These are phyloP conservation scores for Candida nanaspora DNA, from an alignment of 805 yeast genomes.

Conservation along the genomic window DNA sequence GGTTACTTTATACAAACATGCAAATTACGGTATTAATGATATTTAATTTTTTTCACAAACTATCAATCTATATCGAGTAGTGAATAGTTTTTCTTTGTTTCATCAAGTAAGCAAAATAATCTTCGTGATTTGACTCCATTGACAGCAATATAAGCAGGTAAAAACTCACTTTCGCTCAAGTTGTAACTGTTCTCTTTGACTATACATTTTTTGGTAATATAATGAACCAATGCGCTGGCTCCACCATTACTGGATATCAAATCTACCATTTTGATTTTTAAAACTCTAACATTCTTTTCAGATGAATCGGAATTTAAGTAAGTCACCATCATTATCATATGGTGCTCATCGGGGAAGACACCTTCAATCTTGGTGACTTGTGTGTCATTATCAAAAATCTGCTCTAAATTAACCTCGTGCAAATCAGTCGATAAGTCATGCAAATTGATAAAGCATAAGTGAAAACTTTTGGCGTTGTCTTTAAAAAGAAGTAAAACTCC, in stretches of 20 bases:
- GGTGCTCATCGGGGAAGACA: background rate
- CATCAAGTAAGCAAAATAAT: conserved; percentile 35
- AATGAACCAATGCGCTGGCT: too few species aligned
- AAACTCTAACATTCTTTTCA: background rate
- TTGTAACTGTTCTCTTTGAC: background rate
- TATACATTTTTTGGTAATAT: background rate
- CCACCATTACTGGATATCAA: too few species aligned
- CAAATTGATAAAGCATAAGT: background rate
- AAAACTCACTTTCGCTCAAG: conserved; percentile 2
- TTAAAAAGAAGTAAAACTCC: background rate
- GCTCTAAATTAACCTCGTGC: background rate
- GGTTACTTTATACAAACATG: too few species aligned
- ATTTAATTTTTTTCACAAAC: background rate
- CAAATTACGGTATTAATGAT: background rate
- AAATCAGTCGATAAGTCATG: background rate
- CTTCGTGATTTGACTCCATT: conserved; percentile 19
- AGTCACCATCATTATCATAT: background rate
- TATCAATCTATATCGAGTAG: conserved; percentile 20
- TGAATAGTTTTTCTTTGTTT: conserved; percentile 30
- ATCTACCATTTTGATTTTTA: background rate
- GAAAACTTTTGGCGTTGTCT: background rate
- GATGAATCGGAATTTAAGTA: background rate
- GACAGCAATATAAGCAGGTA: conserved; percentile 28
- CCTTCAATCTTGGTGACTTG: background rate
- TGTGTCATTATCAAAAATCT: background rate